These are phyloP conservation scores for Adansonia rubrostipa DNA, from an alignment of 441 rosid species.

Conservation along the genomic window DNA sequence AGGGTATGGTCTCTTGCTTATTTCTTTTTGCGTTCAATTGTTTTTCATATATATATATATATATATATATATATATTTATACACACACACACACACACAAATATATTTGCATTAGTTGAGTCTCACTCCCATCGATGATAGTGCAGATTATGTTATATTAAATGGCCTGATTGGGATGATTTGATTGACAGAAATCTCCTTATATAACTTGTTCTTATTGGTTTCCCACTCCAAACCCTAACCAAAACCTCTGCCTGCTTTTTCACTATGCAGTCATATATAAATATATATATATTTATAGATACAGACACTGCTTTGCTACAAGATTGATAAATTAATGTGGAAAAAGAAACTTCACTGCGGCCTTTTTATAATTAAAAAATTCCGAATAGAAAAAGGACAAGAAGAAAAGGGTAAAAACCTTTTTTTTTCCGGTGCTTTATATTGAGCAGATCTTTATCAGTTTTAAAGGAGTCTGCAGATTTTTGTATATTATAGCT, in stretches of 20 bases:
- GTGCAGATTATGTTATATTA: conserved; percentile 1
- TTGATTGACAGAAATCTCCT: conserved; percentile 45
- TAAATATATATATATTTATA: not conserved
- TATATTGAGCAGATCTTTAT: conserved; percentile 27
- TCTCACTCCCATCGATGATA: not conserved
- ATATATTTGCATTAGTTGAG: too few species aligned
- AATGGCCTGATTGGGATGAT: conserved; percentile 26
- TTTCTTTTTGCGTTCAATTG: too few species aligned
- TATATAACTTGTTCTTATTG: conserved; percentile 37
- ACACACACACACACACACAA: too few species aligned
- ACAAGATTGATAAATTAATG: not conserved
- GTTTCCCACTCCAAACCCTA: conserved; percentile 42
- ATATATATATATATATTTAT: too few species aligned
- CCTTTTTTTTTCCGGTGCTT: not conserved
- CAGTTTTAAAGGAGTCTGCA: conserved; percentile 24
- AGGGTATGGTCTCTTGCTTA: not conserved
- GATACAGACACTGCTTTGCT: not conserved
- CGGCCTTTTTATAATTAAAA: conserved; percentile 3
- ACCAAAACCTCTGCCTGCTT: conserved; percentile 29
- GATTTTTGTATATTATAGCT: not conserved
- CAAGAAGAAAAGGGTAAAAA: conserved; percentile 35
- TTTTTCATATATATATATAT: too few species aligned
- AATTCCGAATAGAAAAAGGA: conserved; percentile 43
- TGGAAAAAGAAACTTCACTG: not conserved
- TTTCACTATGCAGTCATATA: conserved; percentile 25